Evolutionary conservation across 1,284 basidiomycete species (phyloP).

Genomic region (Porphyrellus sp.): DNA sequence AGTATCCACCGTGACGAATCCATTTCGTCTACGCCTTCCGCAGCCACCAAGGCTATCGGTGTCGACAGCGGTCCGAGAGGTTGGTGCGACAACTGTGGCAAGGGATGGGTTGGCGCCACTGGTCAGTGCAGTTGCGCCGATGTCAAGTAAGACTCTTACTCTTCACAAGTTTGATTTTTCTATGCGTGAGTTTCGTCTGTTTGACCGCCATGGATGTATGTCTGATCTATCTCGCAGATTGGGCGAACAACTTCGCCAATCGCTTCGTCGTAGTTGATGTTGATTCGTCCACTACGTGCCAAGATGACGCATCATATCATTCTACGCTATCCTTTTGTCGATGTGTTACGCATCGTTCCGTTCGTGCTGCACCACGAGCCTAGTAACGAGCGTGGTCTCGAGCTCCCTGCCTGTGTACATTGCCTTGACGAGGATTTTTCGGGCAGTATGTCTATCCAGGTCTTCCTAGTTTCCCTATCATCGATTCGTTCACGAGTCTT

Average conservation of each 20-base stretch:
- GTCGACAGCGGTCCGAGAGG: slow-evolving; percentile 56
- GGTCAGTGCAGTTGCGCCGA: slow-evolving; percentile 62
- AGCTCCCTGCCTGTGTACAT: slow-evolving; percentile 30
- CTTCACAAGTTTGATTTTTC: slow-evolving; percentile 5
- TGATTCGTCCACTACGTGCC: slow-evolving; percentile 37
- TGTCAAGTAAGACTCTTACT: slow-evolving; percentile 49
- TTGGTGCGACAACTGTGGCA: slow-evolving; percentile 77
- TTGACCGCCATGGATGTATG: neutral
- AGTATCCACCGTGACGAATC: slow-evolving; percentile 79
- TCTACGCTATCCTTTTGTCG: slow-evolving; percentile 49
- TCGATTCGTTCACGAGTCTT: slow-evolving; percentile 6
- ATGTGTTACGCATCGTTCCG: slow-evolving; percentile 63
- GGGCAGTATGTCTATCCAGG: slow-evolving; percentile 24
- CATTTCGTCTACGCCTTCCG: slow-evolving; percentile 40
- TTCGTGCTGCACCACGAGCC: slow-evolving; percentile 44
- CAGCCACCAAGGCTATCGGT: slow-evolving; percentile 50
- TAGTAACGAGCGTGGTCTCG: slow-evolving; percentile 62
- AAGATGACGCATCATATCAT: slow-evolving; percentile 33
- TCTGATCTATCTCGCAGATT: slow-evolving; percentile 19
- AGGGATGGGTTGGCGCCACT: slow-evolving; percentile 58
- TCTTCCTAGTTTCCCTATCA: neutral
- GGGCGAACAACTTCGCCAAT: slow-evolving; percentile 37
- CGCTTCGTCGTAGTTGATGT: slow-evolving; percentile 37
- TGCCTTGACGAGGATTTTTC: slow-evolving; percentile 36
- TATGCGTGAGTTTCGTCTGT: slow-evolving; percentile 26